Evolutionary conservation across 2,329 filamentous ascomycete genomes (phyloP).

Genomic region (Colletotrichum phormii): DNA sequence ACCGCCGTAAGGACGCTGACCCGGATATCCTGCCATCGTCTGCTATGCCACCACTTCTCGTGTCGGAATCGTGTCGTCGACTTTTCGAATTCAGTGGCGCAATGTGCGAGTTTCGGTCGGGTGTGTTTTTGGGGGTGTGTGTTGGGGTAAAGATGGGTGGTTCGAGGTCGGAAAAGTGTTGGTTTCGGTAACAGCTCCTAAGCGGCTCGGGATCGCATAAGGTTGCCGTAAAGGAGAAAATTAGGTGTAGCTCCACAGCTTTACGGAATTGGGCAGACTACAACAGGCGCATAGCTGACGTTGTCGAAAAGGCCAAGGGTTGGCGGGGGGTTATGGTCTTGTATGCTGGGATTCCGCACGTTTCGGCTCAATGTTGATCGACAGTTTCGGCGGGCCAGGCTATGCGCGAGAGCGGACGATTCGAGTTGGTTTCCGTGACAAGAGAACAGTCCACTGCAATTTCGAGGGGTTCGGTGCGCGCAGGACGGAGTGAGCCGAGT

Average conservation of each 20-base stretch:
- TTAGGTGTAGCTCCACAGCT: conserved; percentile 35
- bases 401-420: conserved; percentile 36
- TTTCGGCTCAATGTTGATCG: conserved; percentile 54
- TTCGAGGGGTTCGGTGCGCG: conserved; percentile 23
- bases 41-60: conserved; percentile 12
- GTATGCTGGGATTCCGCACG: conserved; percentile 37
- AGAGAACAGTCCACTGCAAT: conserved; percentile 35
- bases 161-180: conserved; percentile 21
- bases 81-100: neutral
- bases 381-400: conserved; percentile 49
- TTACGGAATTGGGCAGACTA: conserved; percentile 31
- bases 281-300: conserved; percentile 27
- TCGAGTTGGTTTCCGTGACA: conserved; percentile 11
- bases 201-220: conserved; percentile 24
- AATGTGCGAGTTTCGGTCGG: neutral
- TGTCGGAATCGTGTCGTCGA: neutral
- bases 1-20: conserved; percentile 61
- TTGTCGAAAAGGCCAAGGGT: conserved; percentile 14
- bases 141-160: neutral
- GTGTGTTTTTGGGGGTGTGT: neutral
- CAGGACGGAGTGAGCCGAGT: neutral
- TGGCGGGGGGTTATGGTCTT: conserved; percentile 2
- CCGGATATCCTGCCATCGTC: conserved; percentile 48
- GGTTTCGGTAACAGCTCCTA: conserved; percentile 17
- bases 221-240: conserved; percentile 27